phyloP scores from a whole-genome alignment of 148 eudicot genomes.

The Nyssa sinensis region DNA sequence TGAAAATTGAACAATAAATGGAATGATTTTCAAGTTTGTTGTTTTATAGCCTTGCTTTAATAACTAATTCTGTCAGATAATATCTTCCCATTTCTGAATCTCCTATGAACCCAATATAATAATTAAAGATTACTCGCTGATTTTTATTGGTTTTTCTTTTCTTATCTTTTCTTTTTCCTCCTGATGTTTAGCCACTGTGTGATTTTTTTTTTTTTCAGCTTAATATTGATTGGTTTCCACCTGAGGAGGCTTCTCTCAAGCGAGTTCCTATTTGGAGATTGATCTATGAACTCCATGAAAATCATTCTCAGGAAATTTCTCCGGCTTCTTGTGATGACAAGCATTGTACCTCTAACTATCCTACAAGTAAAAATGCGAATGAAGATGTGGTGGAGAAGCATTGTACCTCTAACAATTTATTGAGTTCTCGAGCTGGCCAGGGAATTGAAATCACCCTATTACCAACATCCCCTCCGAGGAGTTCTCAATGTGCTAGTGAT shows the following conservation, averaged over 20 bases:
- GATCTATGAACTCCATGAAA: conserved; percentile 56
- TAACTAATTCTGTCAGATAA: not conserved
- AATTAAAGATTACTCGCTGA: too few relatives aligned
- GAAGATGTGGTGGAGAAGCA: conserved; percentile 40
- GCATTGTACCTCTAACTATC: conserved; percentile 22
- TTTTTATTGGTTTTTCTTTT: not conserved
- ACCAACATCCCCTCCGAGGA: conserved; percentile 33
- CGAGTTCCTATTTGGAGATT: conserved; percentile 67
- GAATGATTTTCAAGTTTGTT: too few relatives aligned
- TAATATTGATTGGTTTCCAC: conserved; percentile 68
- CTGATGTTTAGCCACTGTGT: not conserved
- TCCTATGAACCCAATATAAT: not conserved
- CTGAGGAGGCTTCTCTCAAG: conserved; percentile 81
- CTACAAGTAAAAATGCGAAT: conserved; percentile 24
- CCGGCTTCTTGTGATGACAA: conserved; percentile 34
- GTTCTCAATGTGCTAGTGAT: conserved; percentile 38
- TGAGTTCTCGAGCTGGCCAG: conserved; percentile 36
- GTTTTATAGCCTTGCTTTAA: too few relatives aligned
- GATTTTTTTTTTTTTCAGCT: conserved; percentile 52
- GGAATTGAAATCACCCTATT: conserved; percentile 54
- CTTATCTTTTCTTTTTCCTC: conserved; percentile 7
- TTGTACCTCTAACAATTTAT: conserved; percentile 30
- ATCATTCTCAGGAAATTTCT: conserved; percentile 34
- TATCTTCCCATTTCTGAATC: not conserved
- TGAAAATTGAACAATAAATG: too few relatives aligned